Evolutionary conservation across 257 asterid species (phyloP), one percentile per base, ranked within the genome.

Genomic region (Leptodermis oblonga): DNA sequence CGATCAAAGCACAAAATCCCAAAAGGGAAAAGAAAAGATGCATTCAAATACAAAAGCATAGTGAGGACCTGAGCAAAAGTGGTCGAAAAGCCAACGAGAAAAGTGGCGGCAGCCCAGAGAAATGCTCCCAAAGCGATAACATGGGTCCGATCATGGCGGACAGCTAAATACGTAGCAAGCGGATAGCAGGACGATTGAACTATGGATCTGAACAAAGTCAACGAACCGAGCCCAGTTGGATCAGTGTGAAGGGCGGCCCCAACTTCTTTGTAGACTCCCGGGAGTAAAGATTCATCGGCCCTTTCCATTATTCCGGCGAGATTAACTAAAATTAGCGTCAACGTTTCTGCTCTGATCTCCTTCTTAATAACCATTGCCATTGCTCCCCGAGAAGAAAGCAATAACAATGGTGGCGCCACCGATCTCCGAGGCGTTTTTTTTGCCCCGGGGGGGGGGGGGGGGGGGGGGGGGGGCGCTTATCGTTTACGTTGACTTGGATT

Each of bases 241-340:
- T 82, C 96, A n/a, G 89, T 84, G 79, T 92, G 95, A 77, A 92
- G 79, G 12, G 95, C 89, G 18, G 76, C 87, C 0, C 98, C 96
- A 9, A 92, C 95, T 76, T 90, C 98, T 28, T 85, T 90, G 79
- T 80, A 92, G 0, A 90, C 98, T 1, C 95, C 98, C 18, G 98
- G 97, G 37, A 92, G 75, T 69, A 92, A 41, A 2, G 96, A 79
- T 48, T 92, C 98, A 60, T 90, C 98, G 46, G 98, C 98, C 37
- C 86, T 75, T 67, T 92, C 97, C 97, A 92, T 90, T 9, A 92
- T 92, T 4, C 96, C 93, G 63, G 97, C 97, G 0, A 92, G 73
- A 68, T 92, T 88, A 0, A 92, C 87, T 13, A 92, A 83, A 20
- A 92, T 70, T 12, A 90, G 76, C 3, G 95, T 92, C 74, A 80